Base-by-base conservation (phyloP, 1,284 basidiomycete species). In the Takashimella koratensis region DNA sequence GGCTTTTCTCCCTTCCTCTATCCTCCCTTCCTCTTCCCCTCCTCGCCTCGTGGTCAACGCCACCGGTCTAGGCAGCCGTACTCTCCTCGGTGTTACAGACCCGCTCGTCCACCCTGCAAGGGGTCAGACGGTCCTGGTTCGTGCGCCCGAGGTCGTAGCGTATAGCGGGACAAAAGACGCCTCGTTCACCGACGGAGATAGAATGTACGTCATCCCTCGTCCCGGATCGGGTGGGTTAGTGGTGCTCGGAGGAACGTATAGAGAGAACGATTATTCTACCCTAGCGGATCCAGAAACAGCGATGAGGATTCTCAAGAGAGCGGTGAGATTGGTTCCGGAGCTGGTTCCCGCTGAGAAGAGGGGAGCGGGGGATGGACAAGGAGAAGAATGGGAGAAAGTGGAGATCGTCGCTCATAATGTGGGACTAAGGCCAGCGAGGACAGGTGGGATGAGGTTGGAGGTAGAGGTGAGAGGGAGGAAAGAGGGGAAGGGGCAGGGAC, bases 121-220 rank as follows among this genome's bases (percentile, higher is more conserved):
- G 42, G 93, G 93, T 0, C 93, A 96, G 75, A 93, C 89, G 0
- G 83, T 92, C 8, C 75, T 90, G 23, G 78, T 90, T 12, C 76
- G 82, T 50, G 87, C 89, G 0, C 90, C 90, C 2, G 50, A 45
- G 4, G 67, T 71, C 11, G 57, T 57, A 30, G 55, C 51, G 4
- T 57, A 53, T 51, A 55, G 44, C n/a, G 59, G 59, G 40, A 56
- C 57, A 24, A 51, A 56, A n/a, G 59, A 60, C 51, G 48, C 25
- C 19, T 27, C 49, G 36, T 30, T 51, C 20, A 36, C 51, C 4
- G 3, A 24, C 2, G 55, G 56, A 23, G 51, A 49, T 49, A 16
- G 42, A n/a, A 58, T 62, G 4, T 77, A 78, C 57, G 75, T 79
- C 56, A 79, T 78, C 46, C 78, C 78, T 1, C 64, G 78, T 16